These are phyloP conservation scores for Agaricus subrufescens DNA, from an alignment of 768 basidiomycete species.

Conservation along the genomic window DNA sequence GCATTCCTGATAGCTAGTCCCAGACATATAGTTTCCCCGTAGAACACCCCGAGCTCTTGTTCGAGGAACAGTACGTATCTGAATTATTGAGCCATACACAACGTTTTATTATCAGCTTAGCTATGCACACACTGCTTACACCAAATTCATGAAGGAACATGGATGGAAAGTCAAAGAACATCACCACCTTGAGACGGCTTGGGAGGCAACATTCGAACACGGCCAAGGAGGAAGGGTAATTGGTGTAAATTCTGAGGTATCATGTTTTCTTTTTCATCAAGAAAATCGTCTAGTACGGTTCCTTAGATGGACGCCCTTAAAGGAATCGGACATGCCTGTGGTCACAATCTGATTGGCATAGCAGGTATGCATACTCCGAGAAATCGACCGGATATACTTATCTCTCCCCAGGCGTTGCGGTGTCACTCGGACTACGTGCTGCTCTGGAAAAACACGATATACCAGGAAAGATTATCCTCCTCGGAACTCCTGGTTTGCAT, in stretches of 20 bases:
- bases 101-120: slow-evolving; percentile 25
- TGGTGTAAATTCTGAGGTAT: slow-evolving; percentile 75
- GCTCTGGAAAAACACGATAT: slow-evolving; percentile 60
- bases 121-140: slow-evolving; percentile 67
- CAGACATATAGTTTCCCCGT: neutral
- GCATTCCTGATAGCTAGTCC: no score
- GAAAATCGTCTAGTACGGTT: neutral
- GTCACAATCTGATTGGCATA: slow-evolving; percentile 81
- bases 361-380: slow-evolving; percentile 22
- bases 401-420: slow-evolving; percentile 48
- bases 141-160: slow-evolving; percentile 58
- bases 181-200: slow-evolving; percentile 66
- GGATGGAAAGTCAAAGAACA: slow-evolving; percentile 63
- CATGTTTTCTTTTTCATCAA: neutral
- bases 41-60: slow-evolving; percentile 73
- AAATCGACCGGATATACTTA: no score
- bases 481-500: slow-evolving; percentile 70
- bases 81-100: neutral
- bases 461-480: slow-evolving; percentile 60
- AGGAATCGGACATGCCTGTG: slow-evolving; percentile 69
- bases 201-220: slow-evolving; percentile 64
- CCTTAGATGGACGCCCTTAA: slow-evolving; percentile 60
- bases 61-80: slow-evolving; percentile 54
- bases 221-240: slow-evolving; percentile 66
- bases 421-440: slow-evolving; percentile 63